Percentiles rank a stretch among this genome's conserved stretches.
phyloP scores from a whole-genome alignment of 352 stramenopile genomes.

The Phytophthora vignae region DNA sequence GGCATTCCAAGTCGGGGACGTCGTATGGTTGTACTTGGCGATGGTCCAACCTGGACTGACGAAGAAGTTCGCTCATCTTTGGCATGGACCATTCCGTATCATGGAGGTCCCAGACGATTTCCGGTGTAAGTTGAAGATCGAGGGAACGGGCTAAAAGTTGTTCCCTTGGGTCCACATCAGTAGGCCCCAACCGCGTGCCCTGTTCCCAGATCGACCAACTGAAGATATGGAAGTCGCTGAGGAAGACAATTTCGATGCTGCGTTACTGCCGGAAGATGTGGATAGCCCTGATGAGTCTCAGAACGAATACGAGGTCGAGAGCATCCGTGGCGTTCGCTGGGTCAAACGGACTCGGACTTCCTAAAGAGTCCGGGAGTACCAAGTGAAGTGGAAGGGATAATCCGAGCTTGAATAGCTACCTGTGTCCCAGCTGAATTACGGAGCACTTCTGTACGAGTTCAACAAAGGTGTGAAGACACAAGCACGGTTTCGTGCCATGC shows the following conservation, averaged over 20 bases:
- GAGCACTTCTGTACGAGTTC: conserved; percentile 1
- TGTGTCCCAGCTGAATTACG: too few species aligned
- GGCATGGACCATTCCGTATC: conserved; percentile 13
- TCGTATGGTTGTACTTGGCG: conserved; percentile 13
- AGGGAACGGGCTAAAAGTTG: background rate
- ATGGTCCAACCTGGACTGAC: background rate
- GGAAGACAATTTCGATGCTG: background rate
- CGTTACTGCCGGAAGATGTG: conserved; percentile 3
- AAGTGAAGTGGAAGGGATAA: too few species aligned
- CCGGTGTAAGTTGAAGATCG: background rate
- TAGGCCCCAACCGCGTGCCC: background rate
- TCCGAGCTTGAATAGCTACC: too few species aligned
- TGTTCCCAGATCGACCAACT: background rate
- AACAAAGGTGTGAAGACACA: background rate
- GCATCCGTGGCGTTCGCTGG: conserved; percentile 8
- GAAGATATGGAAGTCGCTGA: background rate
- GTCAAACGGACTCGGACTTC: background rate
- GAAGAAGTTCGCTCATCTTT: conserved; percentile 14
- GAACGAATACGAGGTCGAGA: conserved; percentile 8
- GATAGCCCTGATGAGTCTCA: background rate
- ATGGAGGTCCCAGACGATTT: background rate
- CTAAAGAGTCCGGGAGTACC: background rate
- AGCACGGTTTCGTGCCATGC: background rate
- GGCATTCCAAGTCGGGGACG: background rate
- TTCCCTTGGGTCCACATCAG: conserved; percentile 3